These are phyloP conservation scores for Xylaria hypoxylon DNA, from an alignment of 2,329 filamentous ascomycete genomes.

Conservation along the genomic window DNA sequence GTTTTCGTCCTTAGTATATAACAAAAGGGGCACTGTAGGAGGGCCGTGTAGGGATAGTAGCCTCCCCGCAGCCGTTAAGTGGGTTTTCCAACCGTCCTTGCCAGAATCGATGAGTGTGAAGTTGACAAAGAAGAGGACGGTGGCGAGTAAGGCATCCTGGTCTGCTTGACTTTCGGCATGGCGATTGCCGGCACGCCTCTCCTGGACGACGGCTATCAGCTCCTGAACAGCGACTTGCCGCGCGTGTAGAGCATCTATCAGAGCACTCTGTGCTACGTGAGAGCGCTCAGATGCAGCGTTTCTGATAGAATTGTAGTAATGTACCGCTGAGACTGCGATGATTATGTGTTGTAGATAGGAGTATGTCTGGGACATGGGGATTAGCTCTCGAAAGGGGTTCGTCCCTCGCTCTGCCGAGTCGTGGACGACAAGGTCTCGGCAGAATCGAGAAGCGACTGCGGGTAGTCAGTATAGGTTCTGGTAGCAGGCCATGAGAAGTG, in stretches of 20 bases:
- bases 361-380: constrained; percentile 60
- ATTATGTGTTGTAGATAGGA: constrained; percentile 62
- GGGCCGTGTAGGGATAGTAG: constrained; percentile 48
- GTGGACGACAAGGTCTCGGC: constrained; percentile 65
- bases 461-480: constrained; percentile 9
- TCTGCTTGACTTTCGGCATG: constrained; percentile 52
- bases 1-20: background rate
- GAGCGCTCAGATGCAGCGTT: constrained; percentile 47
- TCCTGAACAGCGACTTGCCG: constrained; percentile 61
- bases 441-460: constrained; percentile 54
- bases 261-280: constrained; percentile 49
- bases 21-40: constrained; percentile 15
- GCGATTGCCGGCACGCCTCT: constrained; percentile 18
- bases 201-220: constrained; percentile 55
- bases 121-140: constrained; percentile 64
- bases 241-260: constrained; percentile 61
- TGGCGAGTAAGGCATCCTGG: constrained; percentile 61
- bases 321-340: constrained; percentile 62
- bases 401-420: constrained; percentile 55
- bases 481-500: background rate
- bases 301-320: constrained; percentile 60
- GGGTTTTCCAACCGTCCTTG: constrained; percentile 59
- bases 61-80: constrained; percentile 59
- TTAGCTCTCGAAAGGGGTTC: constrained; percentile 63
- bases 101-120: constrained; percentile 64